Percentiles rank a stretch among this genome's conserved stretches.
Evolutionary conservation across 495 filamentous ascomycete genomes (phyloP).

Genomic region (Penicillium ucsense): DNA sequence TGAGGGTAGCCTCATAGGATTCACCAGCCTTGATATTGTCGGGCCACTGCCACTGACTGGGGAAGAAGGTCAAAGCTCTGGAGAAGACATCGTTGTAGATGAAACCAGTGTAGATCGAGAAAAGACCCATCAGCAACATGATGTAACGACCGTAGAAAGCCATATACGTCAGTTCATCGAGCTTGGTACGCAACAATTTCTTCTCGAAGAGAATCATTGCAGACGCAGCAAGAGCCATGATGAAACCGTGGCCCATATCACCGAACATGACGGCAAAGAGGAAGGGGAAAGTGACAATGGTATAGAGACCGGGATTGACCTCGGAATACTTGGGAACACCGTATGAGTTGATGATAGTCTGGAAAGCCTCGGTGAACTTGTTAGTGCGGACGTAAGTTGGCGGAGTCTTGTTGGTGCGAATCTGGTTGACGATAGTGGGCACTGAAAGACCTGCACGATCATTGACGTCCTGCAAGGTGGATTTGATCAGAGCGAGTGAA

Average conservation of each 20-base stretch:
- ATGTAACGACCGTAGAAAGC: constrained; percentile 98
- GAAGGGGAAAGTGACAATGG: constrained; percentile 97
- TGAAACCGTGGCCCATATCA: constrained; percentile 82
- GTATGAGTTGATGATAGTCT: constrained; percentile 98
- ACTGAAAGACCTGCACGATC: constrained; percentile 89
- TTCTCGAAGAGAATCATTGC: constrained; percentile 97
- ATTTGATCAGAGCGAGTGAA: constrained; percentile 80
- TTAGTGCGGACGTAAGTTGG: constrained; percentile 95
- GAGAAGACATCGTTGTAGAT: constrained; percentile 99
- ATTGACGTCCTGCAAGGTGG: constrained; percentile 94
- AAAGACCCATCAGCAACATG: constrained; percentile 94
- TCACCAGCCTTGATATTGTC: constrained; percentile 50
- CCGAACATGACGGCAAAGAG: constrained; percentile 93
- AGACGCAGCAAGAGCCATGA: constrained; percentile 70
- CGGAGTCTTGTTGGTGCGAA: constrained; percentile 90
- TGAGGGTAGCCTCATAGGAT: constrained; percentile 53
- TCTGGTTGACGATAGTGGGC: constrained; percentile 95
- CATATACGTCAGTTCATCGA: constrained; percentile 94
- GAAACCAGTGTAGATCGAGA: constrained; percentile 92
- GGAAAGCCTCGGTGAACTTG: constrained; percentile 95
- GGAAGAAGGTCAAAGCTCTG: constrained; percentile 76
- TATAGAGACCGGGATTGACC: constrained; percentile 91
- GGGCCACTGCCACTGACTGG: constrained; percentile 84
- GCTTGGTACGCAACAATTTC: constrained; percentile 69
- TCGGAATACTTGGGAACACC: constrained; percentile 94